Evolutionary conservation across 768 basidiomycete species (phyloP), one percentile per base, ranked within the genome.

Genomic region (Tricholoma furcatifolium): DNA sequence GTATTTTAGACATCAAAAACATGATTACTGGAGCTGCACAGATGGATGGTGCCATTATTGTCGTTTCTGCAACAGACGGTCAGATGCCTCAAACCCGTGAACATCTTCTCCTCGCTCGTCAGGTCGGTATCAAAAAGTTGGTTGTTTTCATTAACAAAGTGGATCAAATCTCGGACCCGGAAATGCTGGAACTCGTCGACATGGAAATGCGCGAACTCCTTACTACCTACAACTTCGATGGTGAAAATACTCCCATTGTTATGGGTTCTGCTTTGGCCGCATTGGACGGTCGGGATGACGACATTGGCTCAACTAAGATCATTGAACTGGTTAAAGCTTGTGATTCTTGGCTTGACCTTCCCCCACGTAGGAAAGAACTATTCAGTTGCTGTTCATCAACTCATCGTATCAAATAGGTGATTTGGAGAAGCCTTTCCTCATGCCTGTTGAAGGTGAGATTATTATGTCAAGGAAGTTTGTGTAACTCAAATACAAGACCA

Each of bases 131-230:
- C 67, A 93, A 95, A 75, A 90, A 87, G 70, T 84, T 99, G 34
- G 93, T 98, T 53, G 97, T 99, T 60, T 99, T 97, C 79, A 94
- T 99, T 72, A 99, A 99, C 88, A 99, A 99, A 75, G 87, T 99
- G 55, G 97, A 99, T 74, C 84, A 88, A 77, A 90, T 98, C 54
- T 83, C 88, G 56, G 97, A 99, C 80, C 84, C 88, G 5, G 97
- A 99, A 79, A 98, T 99, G 94, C 77, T 98, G 51, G 93, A 97
- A 76, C 88, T 99, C 54, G 97, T 99, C 55, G 97, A 99, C 62
- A 98, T 99, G 95, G 97, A 99, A 81, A 99, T 99, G 87, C 87
- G 97, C 54, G 97, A 99, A 66, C 80, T 99, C 10, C 81, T 99
- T 20, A 74, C 84, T 3, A 85, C 84, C 12, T 98, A 98, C 76